A percentile compares a stretch with the other conserved stretches of the same genome.
phyloP scores from a whole-genome alignment of 2,329 filamentous ascomycete genomes.

The Fusarium oligoseptatum region DNA sequence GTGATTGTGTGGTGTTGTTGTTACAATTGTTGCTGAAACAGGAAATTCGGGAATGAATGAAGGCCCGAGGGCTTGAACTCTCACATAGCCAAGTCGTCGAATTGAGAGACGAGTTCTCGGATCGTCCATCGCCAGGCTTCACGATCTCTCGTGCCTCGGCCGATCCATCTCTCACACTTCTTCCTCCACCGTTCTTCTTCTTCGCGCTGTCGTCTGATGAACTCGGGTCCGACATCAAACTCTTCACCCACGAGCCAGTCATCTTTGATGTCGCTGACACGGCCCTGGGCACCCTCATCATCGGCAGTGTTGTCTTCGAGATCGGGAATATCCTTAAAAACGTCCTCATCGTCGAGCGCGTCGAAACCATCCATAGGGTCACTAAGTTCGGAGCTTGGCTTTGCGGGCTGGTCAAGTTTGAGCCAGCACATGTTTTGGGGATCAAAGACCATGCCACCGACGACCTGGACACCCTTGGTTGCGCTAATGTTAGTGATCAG shows the following conservation, averaged over 20 bases:
- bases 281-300: constrained; percentile 62
- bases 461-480: constrained; percentile 89
- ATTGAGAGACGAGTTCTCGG: constrained; percentile 67
- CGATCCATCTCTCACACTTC: constrained; percentile 89
- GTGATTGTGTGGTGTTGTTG: constrained; percentile 36
- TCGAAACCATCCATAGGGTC: constrained; percentile 75
- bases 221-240: constrained; percentile 96
- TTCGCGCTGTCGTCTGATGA: constrained; percentile 87
- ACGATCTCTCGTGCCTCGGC: constrained; percentile 66
- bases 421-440: constrained; percentile 98
- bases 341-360: constrained; percentile 87
- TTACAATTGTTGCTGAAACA: constrained; percentile 38
- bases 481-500: constrained; percentile 92
- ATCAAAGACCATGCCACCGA: constrained; percentile 99
- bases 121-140: constrained; percentile 84
- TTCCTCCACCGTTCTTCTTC: constrained; percentile 93
- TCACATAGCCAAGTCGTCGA: constrained; percentile 55
- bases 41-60: constrained; percentile 31
- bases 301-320: constrained; percentile 77
- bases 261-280: constrained; percentile 74
- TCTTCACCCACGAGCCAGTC: constrained; percentile 94
- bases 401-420: constrained; percentile 73
- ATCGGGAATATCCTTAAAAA: constrained; percentile 95
- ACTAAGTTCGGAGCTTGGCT: constrained; percentile 61
- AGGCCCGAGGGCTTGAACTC: constrained; percentile 22